Percentiles rank a stretch among this genome's conserved stretches.
These are phyloP conservation scores for Gossypium thurberi DNA, from an alignment of 345 rosid species.

Conservation along the genomic window DNA sequence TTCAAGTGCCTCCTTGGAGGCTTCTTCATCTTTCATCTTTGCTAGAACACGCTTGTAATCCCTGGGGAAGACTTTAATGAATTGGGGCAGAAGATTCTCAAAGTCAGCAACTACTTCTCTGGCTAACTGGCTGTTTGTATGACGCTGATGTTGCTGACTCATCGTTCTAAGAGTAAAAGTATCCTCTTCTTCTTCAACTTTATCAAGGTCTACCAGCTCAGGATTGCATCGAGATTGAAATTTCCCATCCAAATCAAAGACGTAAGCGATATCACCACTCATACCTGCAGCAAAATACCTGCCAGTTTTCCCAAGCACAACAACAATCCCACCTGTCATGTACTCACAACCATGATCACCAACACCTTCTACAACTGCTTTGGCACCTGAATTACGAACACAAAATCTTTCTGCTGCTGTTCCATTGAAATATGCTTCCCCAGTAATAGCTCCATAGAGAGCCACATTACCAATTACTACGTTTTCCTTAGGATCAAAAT, in stretches of 20 bases:
- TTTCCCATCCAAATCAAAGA: constrained; percentile 75
- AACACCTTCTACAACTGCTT: constrained; percentile 93
- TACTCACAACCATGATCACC: constrained; percentile 99
- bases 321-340: constrained; percentile 96
- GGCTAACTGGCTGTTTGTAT: constrained; percentile 81
- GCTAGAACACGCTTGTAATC: constrained; percentile 92
- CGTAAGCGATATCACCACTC: constrained; percentile 98
- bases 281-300: constrained; percentile 99
- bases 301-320: constrained; percentile 93
- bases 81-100: constrained; percentile 64
- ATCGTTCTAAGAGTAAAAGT: constrained; percentile 79
- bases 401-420: constrained; percentile 99
- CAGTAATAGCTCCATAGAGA: constrained; percentile 81
- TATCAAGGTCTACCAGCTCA: constrained; percentile 93
- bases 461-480: constrained; percentile 95
- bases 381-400: constrained; percentile 98
- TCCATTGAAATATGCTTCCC: constrained; percentile 94
- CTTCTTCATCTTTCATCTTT: constrained; percentile 45
- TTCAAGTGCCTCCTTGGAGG: constrained; percentile 16
- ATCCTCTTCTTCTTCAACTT: constrained; percentile 88
- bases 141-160: constrained; percentile 96
- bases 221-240: constrained; percentile 73
- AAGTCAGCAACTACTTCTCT: constrained; percentile 77
- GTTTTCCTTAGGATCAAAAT: constrained; percentile 90
- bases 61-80: constrained; percentile 87